phyloP scores from a whole-genome alignment of 1,139 yeast species.

The Debaryomyces udenii region DNA sequence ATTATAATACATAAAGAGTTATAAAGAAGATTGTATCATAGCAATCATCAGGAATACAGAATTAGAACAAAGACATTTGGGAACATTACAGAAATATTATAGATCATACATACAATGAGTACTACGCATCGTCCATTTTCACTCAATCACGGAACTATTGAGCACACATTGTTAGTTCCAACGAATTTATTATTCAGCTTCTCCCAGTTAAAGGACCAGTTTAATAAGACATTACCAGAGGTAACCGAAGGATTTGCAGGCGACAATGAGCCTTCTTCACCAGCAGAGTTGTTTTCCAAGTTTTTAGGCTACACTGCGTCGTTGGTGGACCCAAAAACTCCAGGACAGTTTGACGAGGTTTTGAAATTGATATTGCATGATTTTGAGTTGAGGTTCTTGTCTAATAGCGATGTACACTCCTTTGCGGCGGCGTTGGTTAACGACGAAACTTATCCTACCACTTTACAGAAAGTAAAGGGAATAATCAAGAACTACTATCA shows the following conservation, averaged over 20 bases:
- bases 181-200: slow-evolving; percentile 76
- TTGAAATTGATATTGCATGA: slow-evolving; percentile 72
- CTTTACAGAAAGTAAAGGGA: slow-evolving; percentile 67
- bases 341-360: slow-evolving; percentile 68
- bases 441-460: slow-evolving; percentile 61
- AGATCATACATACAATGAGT: slow-evolving; percentile 20
- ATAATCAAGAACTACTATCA: slow-evolving; percentile 76
- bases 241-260: slow-evolving; percentile 84
- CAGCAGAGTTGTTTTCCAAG: slow-evolving; percentile 82
- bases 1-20: no score
- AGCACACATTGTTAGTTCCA: slow-evolving; percentile 87
- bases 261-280: slow-evolving; percentile 87
- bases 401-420: slow-evolving; percentile 83
- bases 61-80: not conserved
- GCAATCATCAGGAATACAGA: not conserved
- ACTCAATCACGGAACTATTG: slow-evolving; percentile 82
- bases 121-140: slow-evolving; percentile 65
- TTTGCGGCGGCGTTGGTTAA: slow-evolving; percentile 73
- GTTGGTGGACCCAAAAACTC: slow-evolving; percentile 49
- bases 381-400: slow-evolving; percentile 78
- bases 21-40: no score
- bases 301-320: slow-evolving; percentile 81
- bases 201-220: slow-evolving; percentile 87
- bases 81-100: slow-evolving; percentile 1
- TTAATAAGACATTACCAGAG: slow-evolving; percentile 73